These are phyloP conservation scores for Cunninghamia lanceolata DNA, from an alignment of 75 land plant genomes.

Conservation along the genomic window DNA sequence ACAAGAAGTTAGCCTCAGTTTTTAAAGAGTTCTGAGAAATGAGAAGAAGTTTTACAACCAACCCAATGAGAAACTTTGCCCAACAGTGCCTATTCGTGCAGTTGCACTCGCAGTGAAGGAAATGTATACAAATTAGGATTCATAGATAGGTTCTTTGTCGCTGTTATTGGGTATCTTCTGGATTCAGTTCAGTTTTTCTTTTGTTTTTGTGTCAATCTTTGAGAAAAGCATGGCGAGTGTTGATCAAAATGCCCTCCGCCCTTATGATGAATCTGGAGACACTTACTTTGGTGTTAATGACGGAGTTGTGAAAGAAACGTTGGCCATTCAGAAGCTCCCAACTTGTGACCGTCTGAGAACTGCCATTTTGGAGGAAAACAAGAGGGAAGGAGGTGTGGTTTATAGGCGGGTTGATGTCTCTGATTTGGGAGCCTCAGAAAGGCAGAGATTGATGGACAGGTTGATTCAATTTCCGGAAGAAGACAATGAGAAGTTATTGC, in stretches of 20 bases:
- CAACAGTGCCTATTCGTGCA: not conserved
- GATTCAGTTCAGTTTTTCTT: not conserved
- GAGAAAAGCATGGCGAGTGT: not conserved
- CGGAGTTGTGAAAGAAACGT: not conserved
- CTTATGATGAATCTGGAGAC: not conserved
- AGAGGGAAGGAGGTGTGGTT: not conserved
- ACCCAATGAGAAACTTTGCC: not conserved
- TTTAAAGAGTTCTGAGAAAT: not conserved
- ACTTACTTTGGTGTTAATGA: not conserved
- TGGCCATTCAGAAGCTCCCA: not conserved
- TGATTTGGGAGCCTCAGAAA: constrained; percentile 14
- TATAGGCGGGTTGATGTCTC: constrained; percentile 21
- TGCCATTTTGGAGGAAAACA: constrained; percentile 5
- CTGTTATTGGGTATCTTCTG: not conserved
- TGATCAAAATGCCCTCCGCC: not conserved
- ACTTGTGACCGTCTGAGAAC: constrained; percentile 6
- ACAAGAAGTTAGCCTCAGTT: not conserved
- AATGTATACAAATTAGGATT: not conserved
- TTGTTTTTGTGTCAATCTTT: not conserved
- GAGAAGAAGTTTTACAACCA: not conserved
- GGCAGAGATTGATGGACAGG: constrained; percentile 29
- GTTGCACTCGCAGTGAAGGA: not conserved
- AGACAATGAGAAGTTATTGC: constrained; percentile 36
- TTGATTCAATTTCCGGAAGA: constrained; percentile 36
- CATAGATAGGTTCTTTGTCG: no score